Evolutionary conservation across 2,329 filamentous ascomycete species (phyloP).

Genomic region (Penicillium vulpinum): DNA sequence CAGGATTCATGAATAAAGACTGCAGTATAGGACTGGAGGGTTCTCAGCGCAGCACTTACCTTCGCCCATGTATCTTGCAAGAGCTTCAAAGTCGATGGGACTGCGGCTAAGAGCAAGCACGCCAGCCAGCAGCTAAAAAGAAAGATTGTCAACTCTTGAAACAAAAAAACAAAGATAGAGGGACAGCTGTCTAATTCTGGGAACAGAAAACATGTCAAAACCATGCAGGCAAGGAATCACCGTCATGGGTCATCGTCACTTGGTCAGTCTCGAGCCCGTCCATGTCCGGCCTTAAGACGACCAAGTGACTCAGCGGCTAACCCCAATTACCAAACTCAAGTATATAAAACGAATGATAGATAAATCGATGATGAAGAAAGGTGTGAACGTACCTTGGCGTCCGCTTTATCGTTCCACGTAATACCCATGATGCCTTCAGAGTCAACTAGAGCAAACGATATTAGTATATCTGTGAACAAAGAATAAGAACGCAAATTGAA

Average conservation of each 20-base stretch:
- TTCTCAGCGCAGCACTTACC: neutral
- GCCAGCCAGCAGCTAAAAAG: neutral
- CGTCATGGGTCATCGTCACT: neutral
- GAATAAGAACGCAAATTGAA: neutral
- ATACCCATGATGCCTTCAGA: neutral
- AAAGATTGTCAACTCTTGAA: neutral
- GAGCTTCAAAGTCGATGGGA: neutral
- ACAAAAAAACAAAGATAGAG: neutral
- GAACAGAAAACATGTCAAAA: neutral
- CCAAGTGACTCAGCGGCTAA: no score
- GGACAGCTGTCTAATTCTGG: no score
- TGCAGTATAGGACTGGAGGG: neutral
- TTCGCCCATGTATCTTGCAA: neutral
- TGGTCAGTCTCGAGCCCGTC: neutral
- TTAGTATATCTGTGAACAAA: neutral
- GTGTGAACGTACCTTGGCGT: neutral
- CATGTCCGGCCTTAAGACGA: no score
- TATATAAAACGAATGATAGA: neutral
- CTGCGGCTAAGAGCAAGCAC: neutral
- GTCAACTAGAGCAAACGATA: neutral
- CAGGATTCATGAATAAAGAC: neutral
- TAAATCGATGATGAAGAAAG: rapidly evolving
- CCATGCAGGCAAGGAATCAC: no score
- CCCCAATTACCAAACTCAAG: neutral
- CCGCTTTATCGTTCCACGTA: neutral